phyloP scores from a whole-genome alignment of 805 yeast genomes.

The Nakazawaea populi region DNA sequence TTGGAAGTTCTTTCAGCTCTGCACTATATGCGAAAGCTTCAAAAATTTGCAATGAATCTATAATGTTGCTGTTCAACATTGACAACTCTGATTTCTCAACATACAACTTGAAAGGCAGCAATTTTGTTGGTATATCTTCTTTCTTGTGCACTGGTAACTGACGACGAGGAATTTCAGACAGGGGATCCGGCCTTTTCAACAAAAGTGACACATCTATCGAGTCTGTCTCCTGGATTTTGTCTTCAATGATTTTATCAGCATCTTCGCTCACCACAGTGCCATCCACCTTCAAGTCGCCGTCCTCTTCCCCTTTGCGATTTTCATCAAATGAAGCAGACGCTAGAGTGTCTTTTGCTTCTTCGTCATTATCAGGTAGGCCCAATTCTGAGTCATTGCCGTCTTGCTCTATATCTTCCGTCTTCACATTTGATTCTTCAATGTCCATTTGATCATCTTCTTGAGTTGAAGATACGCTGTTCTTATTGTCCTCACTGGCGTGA shows the following conservation, averaged over 20 bases:
- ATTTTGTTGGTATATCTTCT: conserved; percentile 21
- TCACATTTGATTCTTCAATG: neutral
- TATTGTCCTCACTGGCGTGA: too few species aligned
- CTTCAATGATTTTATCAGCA: conserved; percentile 13
- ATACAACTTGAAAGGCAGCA: conserved; percentile 39
- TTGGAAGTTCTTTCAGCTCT: conserved; percentile 19
- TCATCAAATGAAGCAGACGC: neutral
- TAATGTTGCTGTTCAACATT: conserved; percentile 39
- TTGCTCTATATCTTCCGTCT: too few species aligned
- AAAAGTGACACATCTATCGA: conserved; percentile 33
- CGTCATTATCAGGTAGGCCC: conserved; percentile 1
- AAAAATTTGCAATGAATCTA: conserved; percentile 41
- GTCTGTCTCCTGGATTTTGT: conserved; percentile 7
- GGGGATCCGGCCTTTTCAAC: conserved; percentile 26
- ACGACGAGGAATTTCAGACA: conserved; percentile 23
- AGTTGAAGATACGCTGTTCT: too few species aligned
- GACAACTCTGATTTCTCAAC: conserved; percentile 36
- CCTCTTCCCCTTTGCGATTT: conserved; percentile 7
- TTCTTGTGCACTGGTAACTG: conserved; percentile 23
- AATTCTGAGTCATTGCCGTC: too few species aligned
- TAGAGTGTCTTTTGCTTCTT: conserved; percentile 11
- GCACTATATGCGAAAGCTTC: conserved; percentile 37
- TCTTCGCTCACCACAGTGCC: conserved; percentile 10
- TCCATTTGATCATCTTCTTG: neutral
- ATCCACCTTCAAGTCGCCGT: conserved; percentile 11